Conservation (phyloP, 2,329 filamentous ascomycete genomes). For the Emergomyces pasteurianus region DNA sequence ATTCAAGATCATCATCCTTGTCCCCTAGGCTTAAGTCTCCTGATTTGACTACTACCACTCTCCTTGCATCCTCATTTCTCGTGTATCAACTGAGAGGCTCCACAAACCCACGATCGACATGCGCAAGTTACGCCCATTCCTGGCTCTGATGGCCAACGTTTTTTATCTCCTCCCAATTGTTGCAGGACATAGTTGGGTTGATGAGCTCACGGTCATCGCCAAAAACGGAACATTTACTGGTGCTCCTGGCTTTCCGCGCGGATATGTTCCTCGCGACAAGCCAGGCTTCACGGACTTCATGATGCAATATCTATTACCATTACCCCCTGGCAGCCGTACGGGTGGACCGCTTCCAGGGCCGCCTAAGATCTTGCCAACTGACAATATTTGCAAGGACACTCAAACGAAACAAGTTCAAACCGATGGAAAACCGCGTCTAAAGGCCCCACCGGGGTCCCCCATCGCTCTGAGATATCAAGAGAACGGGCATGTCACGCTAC, state of each 20-base stretch:
- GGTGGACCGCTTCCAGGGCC: neutral
- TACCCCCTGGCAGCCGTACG: constrained; percentile 27
- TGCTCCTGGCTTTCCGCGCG: constrained; percentile 60
- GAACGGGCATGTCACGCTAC: constrained; percentile 62
- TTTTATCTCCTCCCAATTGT: constrained; percentile 18
- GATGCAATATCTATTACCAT: constrained; percentile 54
- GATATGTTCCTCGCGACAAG: constrained; percentile 48
- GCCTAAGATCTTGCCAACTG: constrained; percentile 37
- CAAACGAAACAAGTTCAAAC: constrained; percentile 52
- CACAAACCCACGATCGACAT: neutral
- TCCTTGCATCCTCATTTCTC: neutral
- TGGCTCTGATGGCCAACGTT: constrained; percentile 13
- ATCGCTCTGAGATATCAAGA: constrained; percentile 59
- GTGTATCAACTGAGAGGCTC: neutral
- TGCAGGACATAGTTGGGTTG: constrained; percentile 68
- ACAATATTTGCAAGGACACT: constrained; percentile 50
- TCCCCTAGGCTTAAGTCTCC: neutral
- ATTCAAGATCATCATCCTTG: neutral
- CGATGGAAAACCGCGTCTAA: constrained; percentile 50
- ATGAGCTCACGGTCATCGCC: constrained; percentile 59
- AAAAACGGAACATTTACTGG: constrained; percentile 63
- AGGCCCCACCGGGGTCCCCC: constrained; percentile 47
- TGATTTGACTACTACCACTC: neutral
- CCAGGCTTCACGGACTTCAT: constrained; percentile 45
- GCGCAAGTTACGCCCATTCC: neutral